Conservation (phyloP, 169 alveolate species). For the Plasmodium blacklocki region DNA sequence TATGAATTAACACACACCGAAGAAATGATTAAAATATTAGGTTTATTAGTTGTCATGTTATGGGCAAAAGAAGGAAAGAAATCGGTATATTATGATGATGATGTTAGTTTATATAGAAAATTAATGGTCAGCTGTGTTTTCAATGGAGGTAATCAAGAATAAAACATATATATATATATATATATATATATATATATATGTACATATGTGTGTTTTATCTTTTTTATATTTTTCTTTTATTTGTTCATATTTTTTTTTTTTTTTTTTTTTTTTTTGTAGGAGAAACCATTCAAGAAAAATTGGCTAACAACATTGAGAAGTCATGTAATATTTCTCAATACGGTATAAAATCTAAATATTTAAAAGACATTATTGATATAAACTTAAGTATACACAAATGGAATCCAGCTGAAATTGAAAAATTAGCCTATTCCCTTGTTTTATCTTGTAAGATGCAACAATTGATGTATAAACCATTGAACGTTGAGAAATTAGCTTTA, state of each 20-base stretch:
- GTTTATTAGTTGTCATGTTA: slow-evolving; percentile 9
- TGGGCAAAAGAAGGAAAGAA: slow-evolving; percentile 72
- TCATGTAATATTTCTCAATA: slow-evolving; percentile 32
- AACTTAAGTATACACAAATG: slow-evolving; percentile 34
- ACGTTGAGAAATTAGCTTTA: slow-evolving; percentile 9
- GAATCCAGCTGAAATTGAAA: slow-evolving; percentile 47
- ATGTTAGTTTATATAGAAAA: slow-evolving; percentile 55
- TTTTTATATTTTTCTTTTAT: background rate
- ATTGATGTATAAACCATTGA: slow-evolving; percentile 9
- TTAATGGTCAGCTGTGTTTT: slow-evolving; percentile 47
- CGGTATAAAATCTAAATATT: slow-evolving; percentile 11
- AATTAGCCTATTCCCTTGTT: slow-evolving; percentile 16
- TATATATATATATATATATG: background rate
- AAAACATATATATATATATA: no score
- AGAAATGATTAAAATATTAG: slow-evolving; percentile 38
- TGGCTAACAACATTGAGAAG: slow-evolving; percentile 3
- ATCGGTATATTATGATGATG: slow-evolving; percentile 29
- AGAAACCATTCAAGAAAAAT: slow-evolving; percentile 38
- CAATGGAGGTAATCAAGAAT: slow-evolving; percentile 38
- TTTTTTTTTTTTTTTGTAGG: slow-evolving; percentile 10
- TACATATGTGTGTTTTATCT: background rate
- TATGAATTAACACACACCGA: slow-evolving; percentile 6
- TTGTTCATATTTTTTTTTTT: background rate
- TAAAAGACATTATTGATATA: slow-evolving; percentile 29
- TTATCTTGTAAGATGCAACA: slow-evolving; percentile 33